Evolutionary conservation across 2,329 filamentous ascomycete genomes (phyloP).

Genomic region (Ascochyta fabae): DNA sequence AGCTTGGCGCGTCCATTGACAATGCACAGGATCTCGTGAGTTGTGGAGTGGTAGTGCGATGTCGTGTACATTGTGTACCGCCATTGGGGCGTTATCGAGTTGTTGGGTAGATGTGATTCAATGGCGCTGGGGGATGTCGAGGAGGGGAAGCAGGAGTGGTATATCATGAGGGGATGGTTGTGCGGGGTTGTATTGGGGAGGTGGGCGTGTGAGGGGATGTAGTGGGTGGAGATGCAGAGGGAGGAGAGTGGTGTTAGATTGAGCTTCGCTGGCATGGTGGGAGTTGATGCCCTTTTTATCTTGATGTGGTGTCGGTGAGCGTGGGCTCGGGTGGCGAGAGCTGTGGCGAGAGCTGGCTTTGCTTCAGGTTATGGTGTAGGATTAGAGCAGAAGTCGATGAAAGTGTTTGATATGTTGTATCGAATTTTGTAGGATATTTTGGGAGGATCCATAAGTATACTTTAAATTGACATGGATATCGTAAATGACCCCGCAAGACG

Average conservation of each 20-base stretch:
- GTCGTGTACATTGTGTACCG: slow-evolving; percentile 71
- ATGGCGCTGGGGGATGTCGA: slow-evolving; percentile 57
- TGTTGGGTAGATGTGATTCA: slow-evolving; percentile 60
- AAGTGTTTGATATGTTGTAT: too few relatives aligned
- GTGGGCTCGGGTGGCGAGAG: neutral
- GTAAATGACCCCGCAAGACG: slow-evolving; percentile 20
- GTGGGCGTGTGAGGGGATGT: slow-evolving; percentile 63
- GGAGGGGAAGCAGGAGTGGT: slow-evolving; percentile 64
- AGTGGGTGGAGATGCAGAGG: slow-evolving; percentile 63
- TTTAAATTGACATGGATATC: neutral
- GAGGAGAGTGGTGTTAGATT: slow-evolving; percentile 55
- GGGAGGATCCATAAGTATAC: neutral
- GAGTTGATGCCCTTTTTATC: neutral
- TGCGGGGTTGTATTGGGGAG: slow-evolving; percentile 71
- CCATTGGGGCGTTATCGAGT: slow-evolving; percentile 68
- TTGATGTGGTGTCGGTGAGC: neutral
- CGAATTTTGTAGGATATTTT: neutral
- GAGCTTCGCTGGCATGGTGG: slow-evolving; percentile 24
- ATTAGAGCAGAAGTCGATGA: too few relatives aligned
- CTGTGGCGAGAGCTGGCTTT: too few relatives aligned
- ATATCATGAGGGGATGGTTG: slow-evolving; percentile 69
- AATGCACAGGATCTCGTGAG: slow-evolving; percentile 71
- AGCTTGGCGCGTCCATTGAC: slow-evolving; percentile 64
- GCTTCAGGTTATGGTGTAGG: too few relatives aligned
- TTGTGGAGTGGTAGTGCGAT: slow-evolving; percentile 71